Evolutionary conservation across 2,329 filamentous ascomycete species (phyloP).

Genomic region (Xylariaceae sp.): DNA sequence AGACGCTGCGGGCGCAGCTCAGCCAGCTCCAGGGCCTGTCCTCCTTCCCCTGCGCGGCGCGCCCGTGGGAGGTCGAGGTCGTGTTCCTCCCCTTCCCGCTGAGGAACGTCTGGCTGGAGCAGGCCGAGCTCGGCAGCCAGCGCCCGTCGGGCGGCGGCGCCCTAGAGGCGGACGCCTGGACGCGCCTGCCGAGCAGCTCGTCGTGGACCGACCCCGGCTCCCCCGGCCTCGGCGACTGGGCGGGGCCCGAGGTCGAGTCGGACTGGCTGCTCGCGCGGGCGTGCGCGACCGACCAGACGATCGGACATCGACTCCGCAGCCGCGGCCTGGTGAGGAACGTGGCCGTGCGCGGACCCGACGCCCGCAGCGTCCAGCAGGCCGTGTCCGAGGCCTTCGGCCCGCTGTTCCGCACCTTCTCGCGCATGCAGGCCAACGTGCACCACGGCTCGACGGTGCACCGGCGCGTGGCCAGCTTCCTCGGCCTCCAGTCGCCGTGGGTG

Average conservation of each 20-base stretch:
- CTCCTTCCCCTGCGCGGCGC: constrained; percentile 50
- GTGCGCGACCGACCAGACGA: constrained; percentile 52
- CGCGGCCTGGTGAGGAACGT: constrained; percentile 63
- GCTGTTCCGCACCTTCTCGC: constrained; percentile 40
- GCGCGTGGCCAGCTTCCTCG: constrained; percentile 43
- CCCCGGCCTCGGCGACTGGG: constrained; percentile 41
- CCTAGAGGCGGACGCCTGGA: constrained; percentile 43
- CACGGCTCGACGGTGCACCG: constrained; percentile 26
- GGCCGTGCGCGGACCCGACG: constrained; percentile 53
- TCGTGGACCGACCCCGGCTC: constrained; percentile 39
- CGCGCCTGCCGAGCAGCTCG: constrained; percentile 42
- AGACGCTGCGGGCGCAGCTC: constrained; percentile 42
- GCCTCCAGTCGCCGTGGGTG: constrained; percentile 62
- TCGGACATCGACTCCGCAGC: constrained; percentile 66
- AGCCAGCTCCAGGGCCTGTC: constrained; percentile 46
- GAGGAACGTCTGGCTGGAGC: constrained; percentile 46
- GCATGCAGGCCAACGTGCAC: constrained; percentile 23
- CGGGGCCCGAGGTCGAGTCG: constrained; percentile 35
- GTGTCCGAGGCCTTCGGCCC: constrained; percentile 56
- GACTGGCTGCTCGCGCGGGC: constrained; percentile 64
- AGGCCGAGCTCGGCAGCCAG: constrained; percentile 38
- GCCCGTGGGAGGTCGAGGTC: constrained; percentile 69
- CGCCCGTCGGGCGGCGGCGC: constrained; percentile 21
- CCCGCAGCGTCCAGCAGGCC: constrained; percentile 58
- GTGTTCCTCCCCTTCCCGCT: constrained; percentile 65